Base-by-base conservation (phyloP, 257 asterid genomes). In the Marsdenia floribunda region DNA sequence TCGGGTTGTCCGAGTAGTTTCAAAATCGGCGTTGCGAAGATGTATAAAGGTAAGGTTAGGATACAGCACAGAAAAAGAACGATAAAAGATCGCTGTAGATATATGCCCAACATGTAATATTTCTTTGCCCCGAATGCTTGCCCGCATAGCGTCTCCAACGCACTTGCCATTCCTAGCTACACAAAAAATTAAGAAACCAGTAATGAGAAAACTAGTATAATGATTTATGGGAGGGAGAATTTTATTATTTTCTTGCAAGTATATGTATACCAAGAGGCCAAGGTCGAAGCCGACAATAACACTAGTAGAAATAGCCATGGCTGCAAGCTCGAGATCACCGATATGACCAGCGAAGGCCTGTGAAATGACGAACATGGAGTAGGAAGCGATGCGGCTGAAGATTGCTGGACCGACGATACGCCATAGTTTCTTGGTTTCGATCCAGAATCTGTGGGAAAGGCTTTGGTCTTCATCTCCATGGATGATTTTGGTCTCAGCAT, bases 291-390 rank as follows among this genome's bases (percentile, higher is more conserved):
- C 97, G 15, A 79, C 18, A 74, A 93, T 52, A 76, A 93, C 97
- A 50, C 79, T 87, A 59, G 74, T 70, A 24, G 89, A 90, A 29
- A 93, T 90, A 69, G 98, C 82, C 86, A 93, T 78, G 79, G 90
- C 90, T 50, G 98, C 98, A 3, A 91, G 91, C 70, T 93, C 96
- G 22, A 88, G 89, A 74, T 93, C 96, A 52, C 98, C 96, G 7
- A 93, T 89, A 75, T 91, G 98, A 66, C 98, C 97, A 67, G 98
- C 96, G 75, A 90, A 93, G 69, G 98, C 98, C 59, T 88, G 97
- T 8, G 96, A 81, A 74, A 86, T 81, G 35, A 88, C 84, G 71
- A 86, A 84, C 96, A 90, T 91, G 78, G 97, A 88, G 73, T 86
- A 93, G 4, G 96, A 84, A 1, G 86, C 80, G 37, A 93, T 61